Percentiles rank a stretch among this genome's conserved stretches.
Conservation (phyloP, 176 grass and related monocot species). For the Avena atlantica region DNA sequence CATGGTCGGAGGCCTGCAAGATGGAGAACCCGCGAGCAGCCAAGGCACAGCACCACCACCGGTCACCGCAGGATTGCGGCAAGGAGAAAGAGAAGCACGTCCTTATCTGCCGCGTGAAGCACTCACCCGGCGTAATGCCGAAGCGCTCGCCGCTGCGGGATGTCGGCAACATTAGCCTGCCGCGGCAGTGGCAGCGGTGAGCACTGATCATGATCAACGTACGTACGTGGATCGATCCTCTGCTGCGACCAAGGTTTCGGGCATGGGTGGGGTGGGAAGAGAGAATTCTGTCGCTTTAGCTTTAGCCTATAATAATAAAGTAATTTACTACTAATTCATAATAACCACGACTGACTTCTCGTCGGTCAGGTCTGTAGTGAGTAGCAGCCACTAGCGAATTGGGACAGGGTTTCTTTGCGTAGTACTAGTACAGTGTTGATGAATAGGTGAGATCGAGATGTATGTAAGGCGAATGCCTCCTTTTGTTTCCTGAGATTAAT, state of each 20-base stretch:
- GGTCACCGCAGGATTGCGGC: constrained; percentile 36
- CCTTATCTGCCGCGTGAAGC: constrained; percentile 76
- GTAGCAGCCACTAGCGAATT: constrained; percentile 13
- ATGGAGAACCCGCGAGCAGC: constrained; percentile 43
- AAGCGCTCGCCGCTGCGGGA: constrained; percentile 70
- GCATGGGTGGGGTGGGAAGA: neutral
- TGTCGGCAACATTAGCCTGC: constrained; percentile 65
- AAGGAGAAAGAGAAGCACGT: constrained; percentile 83
- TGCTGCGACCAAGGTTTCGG: constrained; percentile 37
- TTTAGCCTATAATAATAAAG: constrained; percentile 47
- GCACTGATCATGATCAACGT: neutral
- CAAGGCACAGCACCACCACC: constrained; percentile 38
- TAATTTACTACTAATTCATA: constrained; percentile 10
- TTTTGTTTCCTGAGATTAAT: constrained; percentile 42
- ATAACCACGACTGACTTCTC: constrained; percentile 46
- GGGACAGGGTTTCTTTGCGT: constrained; percentile 39
- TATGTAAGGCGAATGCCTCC: constrained; percentile 45
- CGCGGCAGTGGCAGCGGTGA: constrained; percentile 43
- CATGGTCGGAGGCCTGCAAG: constrained; percentile 55
- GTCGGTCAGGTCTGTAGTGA: constrained; percentile 55
- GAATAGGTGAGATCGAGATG: constrained; percentile 43
- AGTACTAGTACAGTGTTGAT: constrained; percentile 43
- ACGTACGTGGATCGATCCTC: neutral
- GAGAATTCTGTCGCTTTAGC: constrained; percentile 23
- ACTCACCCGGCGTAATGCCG: constrained; percentile 52